phyloP scores from a whole-genome alignment of 75 land plant genomes.

The Larix kaempferi region DNA sequence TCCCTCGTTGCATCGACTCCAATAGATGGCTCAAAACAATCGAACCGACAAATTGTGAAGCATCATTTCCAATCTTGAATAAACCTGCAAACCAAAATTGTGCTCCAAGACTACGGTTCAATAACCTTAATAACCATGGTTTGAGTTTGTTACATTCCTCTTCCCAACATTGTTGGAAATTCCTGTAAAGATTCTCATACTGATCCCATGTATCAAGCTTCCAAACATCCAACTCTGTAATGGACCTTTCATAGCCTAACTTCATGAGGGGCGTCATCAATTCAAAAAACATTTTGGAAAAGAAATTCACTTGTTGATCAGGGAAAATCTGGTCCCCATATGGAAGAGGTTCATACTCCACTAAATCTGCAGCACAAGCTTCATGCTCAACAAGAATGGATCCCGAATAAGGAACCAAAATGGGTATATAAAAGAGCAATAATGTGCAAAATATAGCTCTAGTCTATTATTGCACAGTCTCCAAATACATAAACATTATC shows the following conservation, averaged over 20 bases:
- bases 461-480: too few relatives aligned
- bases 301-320: too few relatives aligned
- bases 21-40: conserved; percentile 61
- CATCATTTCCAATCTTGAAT: conserved; percentile 82
- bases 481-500: too few relatives aligned
- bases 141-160: conserved; percentile 60
- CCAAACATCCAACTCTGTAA: conserved; percentile 92
- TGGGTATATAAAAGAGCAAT: too few relatives aligned
- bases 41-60: conserved; percentile 91
- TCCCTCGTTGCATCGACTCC: conserved; percentile 84
- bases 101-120: conserved; percentile 71
- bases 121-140: conserved; percentile 88
- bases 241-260: conserved; percentile 63
- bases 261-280: conserved; percentile 98
- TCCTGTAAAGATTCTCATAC: conserved; percentile 59
- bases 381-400: too few relatives aligned
- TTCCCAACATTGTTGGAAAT: conserved; percentile 67
- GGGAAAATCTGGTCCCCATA: too few relatives aligned
- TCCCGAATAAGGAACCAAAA: too few relatives aligned
- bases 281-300: too few relatives aligned
- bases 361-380: too few relatives aligned
- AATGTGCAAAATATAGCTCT: too few relatives aligned
- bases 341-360: too few relatives aligned
- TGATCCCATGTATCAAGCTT: conserved; percentile 89
- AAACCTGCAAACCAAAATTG: conserved; percentile 31